A percentile compares a stretch with the other conserved stretches of the same genome.
Evolutionary conservation across 2,329 filamentous ascomycete species (phyloP).

Genomic region (Whalleya microplaca): DNA sequence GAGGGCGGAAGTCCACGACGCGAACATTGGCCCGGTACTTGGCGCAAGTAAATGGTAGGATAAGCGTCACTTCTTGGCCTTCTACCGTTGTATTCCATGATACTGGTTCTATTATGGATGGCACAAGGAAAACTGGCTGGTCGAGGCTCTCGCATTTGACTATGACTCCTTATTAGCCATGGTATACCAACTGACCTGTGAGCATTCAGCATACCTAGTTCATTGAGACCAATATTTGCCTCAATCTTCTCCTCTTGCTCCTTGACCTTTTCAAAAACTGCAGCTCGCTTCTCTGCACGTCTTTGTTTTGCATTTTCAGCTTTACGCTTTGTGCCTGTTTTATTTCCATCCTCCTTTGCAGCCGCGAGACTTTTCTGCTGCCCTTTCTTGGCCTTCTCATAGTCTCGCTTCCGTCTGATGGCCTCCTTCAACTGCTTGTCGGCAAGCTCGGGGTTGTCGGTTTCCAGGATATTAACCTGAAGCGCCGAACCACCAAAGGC

Average conservation of each 20-base stretch:
- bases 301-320: conserved; percentile 31
- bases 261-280: conserved; percentile 25
- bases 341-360: conserved; percentile 10
- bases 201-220: conserved; percentile 28
- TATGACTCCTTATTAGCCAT: conserved; percentile 32
- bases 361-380: conserved; percentile 28
- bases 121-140: conserved; percentile 41
- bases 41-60: conserved; percentile 74
- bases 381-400: conserved; percentile 49
- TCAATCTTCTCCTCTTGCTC: conserved; percentile 36
- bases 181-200: background rate
- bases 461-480: conserved; percentile 58
- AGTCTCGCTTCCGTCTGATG: conserved; percentile 66
- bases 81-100: conserved; percentile 49
- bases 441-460: conserved; percentile 44
- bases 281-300: conserved; percentile 35
- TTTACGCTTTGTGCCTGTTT: conserved; percentile 26
- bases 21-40: conserved; percentile 72
- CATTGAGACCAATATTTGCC: conserved; percentile 38
- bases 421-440: conserved; percentile 59
- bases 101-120: conserved; percentile 45
- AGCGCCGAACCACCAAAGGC: conserved; percentile 48
- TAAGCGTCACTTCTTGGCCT: conserved; percentile 39
- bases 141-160: conserved; percentile 52
- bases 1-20: conserved; percentile 81